Conservation (phyloP, 768 basidiomycete genomes). For the Termitomyces eurrhizus region DNA sequence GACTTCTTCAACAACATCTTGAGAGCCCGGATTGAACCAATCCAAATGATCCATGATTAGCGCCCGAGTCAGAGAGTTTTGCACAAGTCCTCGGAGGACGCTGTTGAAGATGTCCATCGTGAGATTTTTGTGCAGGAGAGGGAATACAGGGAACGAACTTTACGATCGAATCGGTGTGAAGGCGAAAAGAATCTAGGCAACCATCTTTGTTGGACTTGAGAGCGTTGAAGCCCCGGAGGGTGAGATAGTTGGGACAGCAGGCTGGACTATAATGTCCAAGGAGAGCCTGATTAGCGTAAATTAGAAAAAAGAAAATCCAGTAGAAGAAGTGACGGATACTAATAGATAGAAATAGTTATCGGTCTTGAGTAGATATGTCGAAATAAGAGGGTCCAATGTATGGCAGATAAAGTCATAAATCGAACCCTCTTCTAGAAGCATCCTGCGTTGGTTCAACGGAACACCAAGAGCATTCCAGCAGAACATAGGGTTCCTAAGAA, state of each 20-base stretch:
- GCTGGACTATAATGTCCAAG: constrained; percentile 53
- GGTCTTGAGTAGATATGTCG: constrained; percentile 50
- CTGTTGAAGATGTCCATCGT: constrained; percentile 12
- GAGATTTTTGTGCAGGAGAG: background rate
- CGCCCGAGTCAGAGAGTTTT: constrained; percentile 51
- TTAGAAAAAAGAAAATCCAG: background rate
- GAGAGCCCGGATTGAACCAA: constrained; percentile 47
- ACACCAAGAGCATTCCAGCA: constrained; percentile 83
- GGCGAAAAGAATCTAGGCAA: constrained; percentile 50
- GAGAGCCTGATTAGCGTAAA: constrained; percentile 28
- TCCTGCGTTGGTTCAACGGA: constrained; percentile 62
- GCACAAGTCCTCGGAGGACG: constrained; percentile 28
- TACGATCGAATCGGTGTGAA: constrained; percentile 70
- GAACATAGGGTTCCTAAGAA: constrained; percentile 51
- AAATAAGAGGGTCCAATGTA: constrained; percentile 46
- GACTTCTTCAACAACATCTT: constrained; percentile 49
- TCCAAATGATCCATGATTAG: constrained; percentile 74
- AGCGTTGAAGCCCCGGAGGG: constrained; percentile 51
- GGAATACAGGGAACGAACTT: constrained; percentile 39
- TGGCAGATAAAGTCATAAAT: constrained; percentile 48
- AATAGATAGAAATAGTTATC: constrained; percentile 65
- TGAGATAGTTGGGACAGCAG: constrained; percentile 65
- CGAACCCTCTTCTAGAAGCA: constrained; percentile 51
- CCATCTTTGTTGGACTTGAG: constrained; percentile 45
- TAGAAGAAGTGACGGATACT: constrained; percentile 25